Conservation (phyloP, 2,329 filamentous ascomycete genomes). For the Scopulariopsis brevicaulis region DNA sequence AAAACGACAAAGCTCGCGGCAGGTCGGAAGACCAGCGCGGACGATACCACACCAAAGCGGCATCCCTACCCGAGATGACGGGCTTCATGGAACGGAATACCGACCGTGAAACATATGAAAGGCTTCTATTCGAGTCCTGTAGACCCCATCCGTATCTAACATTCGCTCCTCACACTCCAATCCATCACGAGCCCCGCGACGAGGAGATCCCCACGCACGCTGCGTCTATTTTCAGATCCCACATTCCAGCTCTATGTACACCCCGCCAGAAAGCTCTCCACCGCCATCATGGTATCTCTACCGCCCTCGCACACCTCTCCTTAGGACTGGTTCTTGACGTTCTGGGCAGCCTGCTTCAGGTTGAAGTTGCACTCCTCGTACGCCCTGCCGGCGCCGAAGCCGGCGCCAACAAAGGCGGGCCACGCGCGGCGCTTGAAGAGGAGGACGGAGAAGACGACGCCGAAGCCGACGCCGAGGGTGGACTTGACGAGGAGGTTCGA, state of each 20-base stretch:
- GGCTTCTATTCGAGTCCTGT: not conserved
- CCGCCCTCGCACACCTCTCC: not conserved
- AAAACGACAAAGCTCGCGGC: not conserved
- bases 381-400: conserved; percentile 90
- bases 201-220: not conserved
- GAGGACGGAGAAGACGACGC: conserved; percentile 96
- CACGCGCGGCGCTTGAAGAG: conserved; percentile 96
- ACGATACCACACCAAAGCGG: not conserved
- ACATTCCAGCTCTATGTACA: not conserved
- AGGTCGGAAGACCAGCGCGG: not conserved
- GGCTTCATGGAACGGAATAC: not conserved
- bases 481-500: conserved; percentile 97
- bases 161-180: not conserved
- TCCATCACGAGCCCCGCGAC: not conserved
- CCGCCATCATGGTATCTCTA: not conserved
- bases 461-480: conserved; percentile 88
- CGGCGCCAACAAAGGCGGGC: conserved; percentile 89
- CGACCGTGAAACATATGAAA: not conserved
- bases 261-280: not conserved
- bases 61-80: not conserved
- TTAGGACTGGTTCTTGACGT: conserved; percentile 36
- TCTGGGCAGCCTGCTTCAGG: conserved; percentile 49
- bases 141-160: not conserved
- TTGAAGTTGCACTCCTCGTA: conserved; percentile 97
- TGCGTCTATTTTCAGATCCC: not conserved